Evolutionary conservation across 352 stramenopile genomes (phyloP).

Genomic region (Phytopythium chamaehyphon): DNA sequence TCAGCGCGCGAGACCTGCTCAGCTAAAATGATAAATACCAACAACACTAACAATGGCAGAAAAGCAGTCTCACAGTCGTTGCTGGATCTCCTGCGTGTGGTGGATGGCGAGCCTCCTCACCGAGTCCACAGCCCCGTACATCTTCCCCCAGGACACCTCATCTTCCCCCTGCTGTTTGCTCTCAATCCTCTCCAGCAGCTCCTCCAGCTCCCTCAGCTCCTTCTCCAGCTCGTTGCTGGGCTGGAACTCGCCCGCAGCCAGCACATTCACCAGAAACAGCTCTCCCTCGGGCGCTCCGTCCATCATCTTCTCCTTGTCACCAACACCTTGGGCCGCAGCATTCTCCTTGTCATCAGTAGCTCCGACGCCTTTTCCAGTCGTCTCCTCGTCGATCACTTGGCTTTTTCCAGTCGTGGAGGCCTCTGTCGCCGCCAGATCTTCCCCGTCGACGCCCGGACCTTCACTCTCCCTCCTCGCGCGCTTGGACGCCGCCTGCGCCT

Average conservation of each 20-base stretch:
- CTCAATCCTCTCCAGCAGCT: slow-evolving; percentile 17
- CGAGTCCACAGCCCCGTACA: slow-evolving; percentile 42
- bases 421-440: too few species aligned
- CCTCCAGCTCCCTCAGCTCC: slow-evolving; percentile 28
- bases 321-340: slow-evolving; percentile 14
- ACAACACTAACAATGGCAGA: neutral
- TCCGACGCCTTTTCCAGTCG: neutral
- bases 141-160: slow-evolving; percentile 30
- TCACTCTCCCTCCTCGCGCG: too few species aligned
- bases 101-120: slow-evolving; percentile 36
- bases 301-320: slow-evolving; percentile 26
- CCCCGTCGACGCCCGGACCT: too few species aligned
- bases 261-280: slow-evolving; percentile 54
- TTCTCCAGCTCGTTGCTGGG: slow-evolving; percentile 24
- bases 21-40: slow-evolving; percentile 8
- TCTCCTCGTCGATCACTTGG: neutral
- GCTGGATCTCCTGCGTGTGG: slow-evolving; percentile 21
- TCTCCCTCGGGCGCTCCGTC: slow-evolving; percentile 53
- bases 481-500: neutral
- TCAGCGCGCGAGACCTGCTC: slow-evolving; percentile 12
- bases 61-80: slow-evolving; percentile 23
- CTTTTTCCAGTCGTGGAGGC: neutral
- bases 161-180: neutral
- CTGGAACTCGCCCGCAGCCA: slow-evolving; percentile 35
- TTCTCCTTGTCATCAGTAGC: neutral